Percentiles rank a stretch among this genome's conserved stretches.
phyloP scores from a whole-genome alignment of 768 basidiomycete species.

The Rhodotorula paludigena region DNA sequence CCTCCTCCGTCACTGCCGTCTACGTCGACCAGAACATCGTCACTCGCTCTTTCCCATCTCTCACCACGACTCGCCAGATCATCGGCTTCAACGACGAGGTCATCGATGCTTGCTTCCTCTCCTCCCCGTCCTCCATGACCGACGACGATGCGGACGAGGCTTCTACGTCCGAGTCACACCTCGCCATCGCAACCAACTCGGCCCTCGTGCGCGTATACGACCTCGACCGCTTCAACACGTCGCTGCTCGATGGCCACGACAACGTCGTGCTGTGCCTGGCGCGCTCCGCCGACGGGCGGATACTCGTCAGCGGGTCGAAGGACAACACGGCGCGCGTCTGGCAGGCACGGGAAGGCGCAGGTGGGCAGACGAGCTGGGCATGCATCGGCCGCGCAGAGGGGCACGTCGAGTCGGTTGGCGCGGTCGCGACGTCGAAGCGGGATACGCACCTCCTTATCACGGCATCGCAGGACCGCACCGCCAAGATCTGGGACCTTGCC shows the following conservation, averaged over 20 bases:
- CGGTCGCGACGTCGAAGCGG: conserved; percentile 72
- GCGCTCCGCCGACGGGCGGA: conserved; percentile 58
- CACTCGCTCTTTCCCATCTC: conserved; percentile 70
- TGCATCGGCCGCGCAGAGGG: conserved; percentile 88
- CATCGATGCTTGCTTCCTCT: conserved; percentile 78
- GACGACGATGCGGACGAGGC: conserved; percentile 23
- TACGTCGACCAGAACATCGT: conserved; percentile 97
- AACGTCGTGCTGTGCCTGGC: conserved; percentile 88
- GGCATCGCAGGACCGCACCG: conserved; percentile 92
- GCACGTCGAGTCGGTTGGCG: conserved; percentile 88
- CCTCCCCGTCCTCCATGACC: conserved; percentile 47
- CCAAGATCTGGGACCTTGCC: conserved; percentile 95
- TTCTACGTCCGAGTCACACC: conserved; percentile 56
- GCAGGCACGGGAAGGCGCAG: conserved; percentile 50
- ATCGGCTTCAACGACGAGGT: conserved; percentile 99
- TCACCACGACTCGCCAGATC: conserved; percentile 63
- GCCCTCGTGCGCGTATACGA: conserved; percentile 88
- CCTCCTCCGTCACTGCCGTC: conserved; percentile 60
- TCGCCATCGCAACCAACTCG: conserved; percentile 97
- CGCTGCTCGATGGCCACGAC: conserved; percentile 78
- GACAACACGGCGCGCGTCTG: conserved; percentile 83
- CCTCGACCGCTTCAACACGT: conserved; percentile 67
- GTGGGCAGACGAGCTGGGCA: conserved; percentile 53
- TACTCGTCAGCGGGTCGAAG: conserved; percentile 88
- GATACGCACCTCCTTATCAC: conserved; percentile 70